Evolutionary conservation across 768 basidiomycete genomes (phyloP).

Genomic region (Lactifluus subvellereus): DNA sequence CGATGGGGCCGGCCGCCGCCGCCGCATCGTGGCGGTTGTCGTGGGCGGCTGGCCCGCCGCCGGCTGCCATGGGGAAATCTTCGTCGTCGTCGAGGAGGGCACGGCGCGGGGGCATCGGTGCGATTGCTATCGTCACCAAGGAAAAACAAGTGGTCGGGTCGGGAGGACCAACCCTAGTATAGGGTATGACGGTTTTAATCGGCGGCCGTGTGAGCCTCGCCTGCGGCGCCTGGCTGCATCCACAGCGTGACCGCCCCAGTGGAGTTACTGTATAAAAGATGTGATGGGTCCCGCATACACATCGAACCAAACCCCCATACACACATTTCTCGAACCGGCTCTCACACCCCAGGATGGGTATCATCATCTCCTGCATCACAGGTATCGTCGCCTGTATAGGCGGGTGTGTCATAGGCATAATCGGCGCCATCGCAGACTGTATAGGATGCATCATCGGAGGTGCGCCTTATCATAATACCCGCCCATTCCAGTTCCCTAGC

Average conservation of each 20-base stretch:
- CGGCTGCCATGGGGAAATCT: slow-evolving; percentile 20
- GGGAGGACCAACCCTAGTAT: too few species aligned
- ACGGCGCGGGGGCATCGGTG: slow-evolving; percentile 21
- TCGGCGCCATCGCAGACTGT: slow-evolving; percentile 38
- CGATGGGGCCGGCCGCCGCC: slow-evolving; percentile 2
- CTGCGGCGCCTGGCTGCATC: too few species aligned
- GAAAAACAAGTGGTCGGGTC: too few species aligned
- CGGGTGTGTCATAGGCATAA: slow-evolving; percentile 36
- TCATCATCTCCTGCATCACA: slow-evolving; percentile 19
- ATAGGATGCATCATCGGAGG: slow-evolving; percentile 45
- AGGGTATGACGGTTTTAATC: too few species aligned
- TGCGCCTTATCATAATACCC: slow-evolving; percentile 17
- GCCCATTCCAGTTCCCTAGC: background rate
- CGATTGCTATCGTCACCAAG: background rate
- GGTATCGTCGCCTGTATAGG: slow-evolving; percentile 38
- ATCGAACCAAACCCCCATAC: background rate
- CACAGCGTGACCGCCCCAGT: too few species aligned
- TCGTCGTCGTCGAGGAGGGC: slow-evolving; percentile 21
- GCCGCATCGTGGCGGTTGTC: background rate
- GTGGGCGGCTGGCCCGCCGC: background rate
- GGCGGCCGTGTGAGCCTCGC: too few species aligned
- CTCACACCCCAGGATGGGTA: slow-evolving; percentile 1
- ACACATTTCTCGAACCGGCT: too few species aligned
- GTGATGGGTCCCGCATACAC: background rate
- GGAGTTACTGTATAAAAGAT: background rate